Percentiles rank a stretch among this genome's conserved stretches.
Conservation (phyloP, 2,329 filamentous ascomycete genomes). For the Alternaria infectoria region DNA sequence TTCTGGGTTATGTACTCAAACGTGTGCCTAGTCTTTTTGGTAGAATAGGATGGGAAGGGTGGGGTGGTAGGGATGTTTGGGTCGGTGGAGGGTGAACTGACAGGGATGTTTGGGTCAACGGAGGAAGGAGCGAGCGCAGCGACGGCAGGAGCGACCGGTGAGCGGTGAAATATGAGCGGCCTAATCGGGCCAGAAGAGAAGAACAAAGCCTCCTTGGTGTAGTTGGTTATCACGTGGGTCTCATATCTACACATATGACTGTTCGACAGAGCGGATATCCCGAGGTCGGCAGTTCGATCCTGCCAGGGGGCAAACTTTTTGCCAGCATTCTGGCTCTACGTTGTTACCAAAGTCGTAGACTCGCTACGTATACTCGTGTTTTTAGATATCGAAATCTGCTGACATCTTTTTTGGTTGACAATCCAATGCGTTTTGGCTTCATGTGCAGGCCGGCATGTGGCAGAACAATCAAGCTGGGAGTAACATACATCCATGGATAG, state of each 20-base stretch:
- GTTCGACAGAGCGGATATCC: constrained; percentile 29
- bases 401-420: neutral
- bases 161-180: neutral
- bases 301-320: constrained; percentile 28
- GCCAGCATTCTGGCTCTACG: neutral
- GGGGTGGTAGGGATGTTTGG: neutral
- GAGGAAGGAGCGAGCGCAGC: neutral
- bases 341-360: neutral
- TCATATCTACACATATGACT: constrained; percentile 36
- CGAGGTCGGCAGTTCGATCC: constrained; percentile 40
- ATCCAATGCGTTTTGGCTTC: neutral
- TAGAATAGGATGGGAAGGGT: neutral
- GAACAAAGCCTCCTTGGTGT: constrained; percentile 32
- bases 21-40: neutral
- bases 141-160: neutral
- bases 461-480: neutral
- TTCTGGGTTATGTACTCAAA: neutral
- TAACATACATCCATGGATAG: neutral
- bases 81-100: neutral
- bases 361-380: neutral
- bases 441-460: neutral
- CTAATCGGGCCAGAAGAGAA: neutral
- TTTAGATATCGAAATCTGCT: neutral
- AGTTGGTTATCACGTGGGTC: constrained; percentile 42
- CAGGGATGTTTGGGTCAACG: neutral